These are phyloP conservation scores for Lagerstroemia fauriei DNA, from an alignment of 441 rosid species.

Conservation along the genomic window DNA sequence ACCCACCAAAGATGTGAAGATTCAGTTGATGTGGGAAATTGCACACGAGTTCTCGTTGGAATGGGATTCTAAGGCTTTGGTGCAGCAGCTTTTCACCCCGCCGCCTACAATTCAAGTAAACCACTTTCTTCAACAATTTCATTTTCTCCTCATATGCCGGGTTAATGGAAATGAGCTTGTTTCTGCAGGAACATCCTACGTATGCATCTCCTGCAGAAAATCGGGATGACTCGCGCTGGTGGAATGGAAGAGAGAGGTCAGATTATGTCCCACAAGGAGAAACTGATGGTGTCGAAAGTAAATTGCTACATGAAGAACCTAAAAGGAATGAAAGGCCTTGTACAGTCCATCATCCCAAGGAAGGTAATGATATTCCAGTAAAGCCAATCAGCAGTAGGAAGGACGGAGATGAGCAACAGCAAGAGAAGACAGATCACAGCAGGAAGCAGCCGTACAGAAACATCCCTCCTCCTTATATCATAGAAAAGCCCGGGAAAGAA, in stretches of 20 bases:
- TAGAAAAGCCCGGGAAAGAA: not conserved
- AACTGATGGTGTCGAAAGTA: not conserved
- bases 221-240: not conserved
- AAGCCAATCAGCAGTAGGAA: not conserved
- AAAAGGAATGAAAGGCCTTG: not conserved
- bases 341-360: not conserved
- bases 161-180: not conserved
- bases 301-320: not conserved
- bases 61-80: constrained; percentile 34
- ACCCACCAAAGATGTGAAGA: constrained; percentile 27
- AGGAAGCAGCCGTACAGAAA: constrained; percentile 16
- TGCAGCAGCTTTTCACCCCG: constrained; percentile 30
- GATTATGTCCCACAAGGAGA: not conserved
- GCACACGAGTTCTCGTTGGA: constrained; percentile 26
- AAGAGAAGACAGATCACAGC: not conserved
- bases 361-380: not conserved
- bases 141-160: not conserved
- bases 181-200: not conserved
- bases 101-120: not conserved
- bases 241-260: not conserved
- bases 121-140: not conserved
- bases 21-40: constrained; percentile 24
- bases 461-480: constrained; percentile 32
- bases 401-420: not conserved
- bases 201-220: not conserved